Evolutionary conservation across 2,329 filamentous ascomycete species (phyloP).

Genomic region (Exserohilum rostratum): DNA sequence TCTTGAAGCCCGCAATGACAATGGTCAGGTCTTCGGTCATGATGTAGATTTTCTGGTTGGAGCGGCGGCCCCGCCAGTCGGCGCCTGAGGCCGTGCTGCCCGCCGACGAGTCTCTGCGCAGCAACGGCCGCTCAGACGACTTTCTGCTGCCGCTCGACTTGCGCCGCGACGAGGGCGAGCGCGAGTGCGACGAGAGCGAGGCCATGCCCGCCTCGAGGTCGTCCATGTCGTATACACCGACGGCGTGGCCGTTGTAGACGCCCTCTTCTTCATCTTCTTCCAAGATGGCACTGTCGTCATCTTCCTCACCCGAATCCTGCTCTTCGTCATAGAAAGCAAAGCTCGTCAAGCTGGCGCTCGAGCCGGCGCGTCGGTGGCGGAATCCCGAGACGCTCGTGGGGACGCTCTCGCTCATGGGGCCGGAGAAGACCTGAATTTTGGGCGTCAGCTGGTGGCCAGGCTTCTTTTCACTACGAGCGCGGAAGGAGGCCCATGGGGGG

Average conservation of each 20-base stretch:
- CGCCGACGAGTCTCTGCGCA: conserved; percentile 74
- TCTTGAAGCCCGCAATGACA: conserved; percentile 88
- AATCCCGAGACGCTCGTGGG: conserved; percentile 94
- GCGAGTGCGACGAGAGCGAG: conserved; percentile 27
- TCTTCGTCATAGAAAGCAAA: conserved; percentile 85
- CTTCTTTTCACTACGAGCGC: conserved; percentile 12
- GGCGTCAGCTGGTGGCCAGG: conserved; percentile 46
- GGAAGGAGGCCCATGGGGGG: conserved; percentile 9
- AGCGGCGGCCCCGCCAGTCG: conserved; percentile 64
- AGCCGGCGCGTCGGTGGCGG: conserved; percentile 83
- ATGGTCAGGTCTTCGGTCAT: conserved; percentile 92
- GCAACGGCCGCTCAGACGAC: conserved; percentile 65
- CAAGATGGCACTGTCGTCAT: conserved; percentile 43
- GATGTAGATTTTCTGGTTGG: conserved; percentile 91
- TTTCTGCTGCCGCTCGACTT: conserved; percentile 68
- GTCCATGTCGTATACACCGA: conserved; percentile 57
- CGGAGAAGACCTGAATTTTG: conserved; percentile 73
- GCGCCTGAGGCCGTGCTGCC: conserved; percentile 70
- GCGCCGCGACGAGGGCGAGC: conserved; percentile 54
- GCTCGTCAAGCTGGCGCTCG: conserved; percentile 68
- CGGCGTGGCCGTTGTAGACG: conserved; percentile 44
- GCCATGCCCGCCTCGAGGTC: conserved; percentile 53
- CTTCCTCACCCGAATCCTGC: conserved; percentile 58
- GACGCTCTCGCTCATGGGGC: conserved; percentile 93
- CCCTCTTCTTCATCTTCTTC: conserved; percentile 43